Percentiles rank a stretch among this genome's conserved stretches.
phyloP scores from a whole-genome alignment of 768 basidiomycete genomes.

The Mycena sanguinolenta region DNA sequence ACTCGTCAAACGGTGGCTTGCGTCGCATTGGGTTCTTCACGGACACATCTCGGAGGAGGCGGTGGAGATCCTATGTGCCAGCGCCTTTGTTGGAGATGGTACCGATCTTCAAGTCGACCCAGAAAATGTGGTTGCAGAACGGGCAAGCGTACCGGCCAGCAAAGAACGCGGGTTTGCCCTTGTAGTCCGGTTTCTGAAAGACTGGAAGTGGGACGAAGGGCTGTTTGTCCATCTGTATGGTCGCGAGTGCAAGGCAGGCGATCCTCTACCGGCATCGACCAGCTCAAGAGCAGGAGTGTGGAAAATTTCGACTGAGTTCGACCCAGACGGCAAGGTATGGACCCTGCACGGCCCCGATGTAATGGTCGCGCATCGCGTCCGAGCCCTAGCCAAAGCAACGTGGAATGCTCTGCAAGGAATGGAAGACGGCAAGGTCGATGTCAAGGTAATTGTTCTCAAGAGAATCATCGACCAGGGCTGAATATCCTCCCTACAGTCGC shows the following conservation, averaged over 20 bases:
- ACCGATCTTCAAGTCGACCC: slow-evolving; percentile 46
- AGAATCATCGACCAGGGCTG: background rate
- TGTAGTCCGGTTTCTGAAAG: slow-evolving; percentile 78
- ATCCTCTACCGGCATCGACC: slow-evolving; percentile 40
- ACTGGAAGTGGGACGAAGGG: slow-evolving; percentile 88
- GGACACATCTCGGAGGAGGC: slow-evolving; percentile 82
- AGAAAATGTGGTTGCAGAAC: slow-evolving; percentile 50
- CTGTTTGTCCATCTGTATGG: slow-evolving; percentile 83
- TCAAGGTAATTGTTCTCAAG: slow-evolving; percentile 63
- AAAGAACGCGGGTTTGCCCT: slow-evolving; percentile 86
- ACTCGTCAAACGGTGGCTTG: slow-evolving; percentile 93
- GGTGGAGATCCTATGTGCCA: slow-evolving; percentile 88
- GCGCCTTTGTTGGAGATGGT: slow-evolving; percentile 75
- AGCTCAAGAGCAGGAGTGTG: slow-evolving; percentile 67
- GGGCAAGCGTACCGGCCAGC: slow-evolving; percentile 71
- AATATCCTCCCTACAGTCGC: slow-evolving; percentile 59
- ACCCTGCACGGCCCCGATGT: slow-evolving; percentile 74
- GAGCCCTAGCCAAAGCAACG: slow-evolving; percentile 81
- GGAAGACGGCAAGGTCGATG: slow-evolving; percentile 63
- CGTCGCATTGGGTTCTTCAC: slow-evolving; percentile 88
- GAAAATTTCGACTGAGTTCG: slow-evolving; percentile 84
- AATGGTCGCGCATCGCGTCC: slow-evolving; percentile 81
- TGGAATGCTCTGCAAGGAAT: slow-evolving; percentile 68
- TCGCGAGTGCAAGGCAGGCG: slow-evolving; percentile 44
- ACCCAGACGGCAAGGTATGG: slow-evolving; percentile 83